Percentiles rank a stretch among this genome's conserved stretches.
phyloP scores from a whole-genome alignment of 768 basidiomycete genomes.

The Tulasnella sp. region DNA sequence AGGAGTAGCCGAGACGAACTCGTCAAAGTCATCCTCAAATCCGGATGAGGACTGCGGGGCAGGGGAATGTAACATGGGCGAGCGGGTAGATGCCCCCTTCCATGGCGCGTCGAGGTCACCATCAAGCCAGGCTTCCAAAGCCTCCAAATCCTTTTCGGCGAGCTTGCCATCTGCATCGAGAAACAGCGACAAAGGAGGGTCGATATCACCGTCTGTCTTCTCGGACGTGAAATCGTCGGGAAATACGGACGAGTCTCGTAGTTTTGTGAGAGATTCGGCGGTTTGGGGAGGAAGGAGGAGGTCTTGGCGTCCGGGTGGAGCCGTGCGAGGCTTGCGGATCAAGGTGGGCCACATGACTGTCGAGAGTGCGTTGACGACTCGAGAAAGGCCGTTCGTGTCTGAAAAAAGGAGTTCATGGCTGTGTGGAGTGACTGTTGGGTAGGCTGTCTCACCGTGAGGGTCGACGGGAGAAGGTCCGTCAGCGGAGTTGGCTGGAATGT shows the following conservation, averaged over 20 bases:
- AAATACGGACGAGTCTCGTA: slow-evolving; percentile 5
- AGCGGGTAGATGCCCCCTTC: background rate
- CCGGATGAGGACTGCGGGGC: slow-evolving; percentile 18
- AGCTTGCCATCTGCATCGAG: background rate
- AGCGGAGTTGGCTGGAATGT: slow-evolving; percentile 27
- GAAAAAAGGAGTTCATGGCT: background rate
- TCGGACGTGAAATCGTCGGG: background rate
- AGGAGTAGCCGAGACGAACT: slow-evolving; percentile 52
- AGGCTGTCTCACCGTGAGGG: background rate
- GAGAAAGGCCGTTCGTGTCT: slow-evolving; percentile 37
- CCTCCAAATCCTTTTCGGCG: slow-evolving; percentile 36
- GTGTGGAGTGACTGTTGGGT: too few relatives aligned
- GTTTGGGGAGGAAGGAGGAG: background rate
- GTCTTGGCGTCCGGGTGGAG: background rate
- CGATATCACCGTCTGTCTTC: background rate
- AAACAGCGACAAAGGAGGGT: slow-evolving; percentile 9
- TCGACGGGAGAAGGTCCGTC: slow-evolving; percentile 13
- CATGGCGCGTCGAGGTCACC: slow-evolving; percentile 31
- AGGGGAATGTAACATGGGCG: background rate
- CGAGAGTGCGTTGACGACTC: slow-evolving; percentile 67
- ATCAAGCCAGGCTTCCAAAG: slow-evolving; percentile 51
- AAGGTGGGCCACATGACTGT: slow-evolving; percentile 87
- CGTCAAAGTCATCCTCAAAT: slow-evolving; percentile 74
- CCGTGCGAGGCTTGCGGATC: slow-evolving; percentile 27
- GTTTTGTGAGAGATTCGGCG: background rate